Evolutionary conservation across 805 yeast species (phyloP), one percentile per base, ranked within the genome.

Genomic region (Cyberlindnera euphorbiae): DNA sequence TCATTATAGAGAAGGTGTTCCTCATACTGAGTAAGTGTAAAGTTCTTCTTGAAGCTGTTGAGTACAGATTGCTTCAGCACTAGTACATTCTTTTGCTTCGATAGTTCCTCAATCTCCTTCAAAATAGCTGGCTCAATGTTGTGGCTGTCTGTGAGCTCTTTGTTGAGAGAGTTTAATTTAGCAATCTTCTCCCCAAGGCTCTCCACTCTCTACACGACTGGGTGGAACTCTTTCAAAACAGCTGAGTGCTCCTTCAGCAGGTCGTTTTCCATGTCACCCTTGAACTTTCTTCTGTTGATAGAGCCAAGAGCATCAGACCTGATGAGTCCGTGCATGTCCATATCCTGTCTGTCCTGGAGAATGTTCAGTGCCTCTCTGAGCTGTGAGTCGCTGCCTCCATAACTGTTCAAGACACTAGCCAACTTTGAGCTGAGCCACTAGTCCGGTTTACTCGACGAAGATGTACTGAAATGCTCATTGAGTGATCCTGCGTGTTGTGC

Each of bases 1-100:
- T 63, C 53, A 51, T 69, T 66, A 16, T 58, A 53, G 26, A 89
- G 61, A 6, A 72, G 58, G 48, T 74, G 82, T 30, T 77, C 79
- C 47, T 90, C 97, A 38, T 75, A 73, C 42, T 80, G 89, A 29
- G 71, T 72, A 29, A 90, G 57, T 0, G 89, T 75, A 52, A 83
- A 86, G 38, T 73, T 73, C 4, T 69, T 66, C 43, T 78, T 76
- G 46, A 82, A 74, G 19, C 70, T 67, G 1, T 58, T 48, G 27
- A 84, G 56, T 1, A 84, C 50, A 25, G 65, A 56, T 50, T 73
- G 78, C 48, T 80, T 76, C 32, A 80, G 45, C 5, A 37, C 26
- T 3, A 53, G 15, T 12, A 45, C 26, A 11, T 46, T 49, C 33
- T 50, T 55, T 32, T 50, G 34, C 4, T 29, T 34, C 9, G 48